Conservation (phyloP, 352 stramenopile genomes). For the Phytopythium sindhum region DNA sequence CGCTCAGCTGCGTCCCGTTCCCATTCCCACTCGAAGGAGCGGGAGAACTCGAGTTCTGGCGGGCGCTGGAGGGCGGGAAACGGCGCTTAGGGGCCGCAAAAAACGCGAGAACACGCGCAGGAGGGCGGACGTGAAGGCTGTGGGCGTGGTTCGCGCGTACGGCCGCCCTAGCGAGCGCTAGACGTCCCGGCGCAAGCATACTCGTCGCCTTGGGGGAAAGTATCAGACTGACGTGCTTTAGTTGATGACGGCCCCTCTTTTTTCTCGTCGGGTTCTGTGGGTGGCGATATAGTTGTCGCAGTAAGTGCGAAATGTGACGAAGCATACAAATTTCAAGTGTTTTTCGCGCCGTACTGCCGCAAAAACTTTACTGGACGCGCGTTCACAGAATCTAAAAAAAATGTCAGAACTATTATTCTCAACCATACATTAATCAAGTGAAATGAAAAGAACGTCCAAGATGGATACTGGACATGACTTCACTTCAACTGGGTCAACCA, state of each 20-base stretch:
- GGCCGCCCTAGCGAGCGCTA: slow-evolving; percentile 1
- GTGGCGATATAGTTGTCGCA: not conserved
- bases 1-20: slow-evolving; percentile 25
- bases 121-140: not conserved
- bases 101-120: not conserved
- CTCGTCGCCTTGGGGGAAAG: not conserved
- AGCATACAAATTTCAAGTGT: not conserved
- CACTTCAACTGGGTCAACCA: slow-evolving; percentile 1
- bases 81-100: not conserved
- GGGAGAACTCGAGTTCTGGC: not conserved
- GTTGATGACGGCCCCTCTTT: not conserved
- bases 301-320: slow-evolving; percentile 1
- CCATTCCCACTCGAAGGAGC: not conserved
- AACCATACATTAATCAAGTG: not conserved
- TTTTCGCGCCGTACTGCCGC: not conserved
- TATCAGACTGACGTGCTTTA: not conserved
- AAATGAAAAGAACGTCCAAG: not conserved
- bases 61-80: not conserved
- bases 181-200: not conserved
- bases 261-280: not conserved
- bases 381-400: not conserved
- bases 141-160: not conserved
- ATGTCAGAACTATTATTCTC: not conserved
- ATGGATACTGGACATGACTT: not conserved
- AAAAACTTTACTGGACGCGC: not conserved